Base-by-base conservation (phyloP, 2,329 filamentous ascomycete species). In the Pleurostoma richardsiae region DNA sequence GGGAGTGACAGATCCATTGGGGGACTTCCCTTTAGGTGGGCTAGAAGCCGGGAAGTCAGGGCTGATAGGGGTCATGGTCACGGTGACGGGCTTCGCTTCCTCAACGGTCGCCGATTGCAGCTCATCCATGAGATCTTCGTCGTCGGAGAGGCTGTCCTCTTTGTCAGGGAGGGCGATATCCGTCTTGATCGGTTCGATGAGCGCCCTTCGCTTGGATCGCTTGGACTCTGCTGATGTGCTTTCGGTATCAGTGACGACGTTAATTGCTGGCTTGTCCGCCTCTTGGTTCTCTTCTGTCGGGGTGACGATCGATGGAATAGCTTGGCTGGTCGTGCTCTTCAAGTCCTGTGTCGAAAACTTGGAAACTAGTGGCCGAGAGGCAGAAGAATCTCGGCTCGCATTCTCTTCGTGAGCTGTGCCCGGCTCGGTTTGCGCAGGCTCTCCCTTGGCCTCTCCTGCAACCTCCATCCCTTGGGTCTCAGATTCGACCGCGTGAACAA, bases 111-210 rank as follows among this genome's bases (percentile, higher is more conserved):
- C 90, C 46, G 82, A 86, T 56, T 89, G 86, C 46, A 95, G 70
- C 66, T 95, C 90, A 48, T 95, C 87, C 79, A 95, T 86, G 52
- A 91, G 79, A 11, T 82, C 85, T 59, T 94, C 88, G 62, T 92
- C 88, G n/a, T 86, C 84, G 29, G 68, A 76, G 39, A 81, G 68
- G 60, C 78, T 77, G 39, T 75, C 58, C 19, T 60, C 55, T 45
- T 59, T 63, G 29, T 64, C 63, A 10, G 60, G 52, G 26, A 54
- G 46, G 10, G 66, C 61, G 11, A 77, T 48, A 49, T 76, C 69
- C 3, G 78, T 82, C 36, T 66, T 68, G 44, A 87, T 84, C 19
- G 80, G 79, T 29, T 83, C 77, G 26, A 77, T 59, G 7, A 57
- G 46, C 19, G 60, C 52, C 47, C 62, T 71, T 30, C 64, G 69